Evolutionary conservation across 1,284 basidiomycete genomes (phyloP), one percentile per base, ranked within the genome.

Genomic region (Ustilago cynodontis): DNA sequence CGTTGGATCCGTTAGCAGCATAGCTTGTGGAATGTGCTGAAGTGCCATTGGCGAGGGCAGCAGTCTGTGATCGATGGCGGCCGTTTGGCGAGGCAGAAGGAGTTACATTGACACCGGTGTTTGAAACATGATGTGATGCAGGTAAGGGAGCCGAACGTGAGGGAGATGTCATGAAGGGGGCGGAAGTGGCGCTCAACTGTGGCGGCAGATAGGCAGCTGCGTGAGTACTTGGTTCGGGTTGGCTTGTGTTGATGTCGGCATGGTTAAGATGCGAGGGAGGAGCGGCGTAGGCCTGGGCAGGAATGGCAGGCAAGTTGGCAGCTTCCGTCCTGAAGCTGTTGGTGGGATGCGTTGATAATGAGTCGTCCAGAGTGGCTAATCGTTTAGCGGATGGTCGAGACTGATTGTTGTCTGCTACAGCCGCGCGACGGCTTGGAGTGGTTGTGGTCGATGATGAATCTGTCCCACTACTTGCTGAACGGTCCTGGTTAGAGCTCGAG

Each of bases 11-110:
- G 50, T 64, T 64, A 56, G 53, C 43, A 28, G 9, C 28, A 50
- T 71, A 59, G 54, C 41, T 54, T 1, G 43, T 11, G 6, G 55
- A 29, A 41, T 66, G 65, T 13, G 70, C 16, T 2, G 70, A 31
- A 28, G 65, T 31, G 26, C 35, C 66, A 39, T 65, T 74, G 60
- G 68, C 37, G 14, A 43, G 35, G 14, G 67, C 62, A 6, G 74
- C 60, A 28, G 74, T 77, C 24, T 77, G 74, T 18, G 74, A 61
- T 6, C 74, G 65, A 33, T 65, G 33, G 20, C 73, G 68, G 8
- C 61, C 68, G 49, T 76, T 75, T 0, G 72, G 72, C 1, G 67
- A 75, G 14, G 63, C 67, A 7, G 72, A 56, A 9, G 59, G 20
- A 16, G 50, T 50, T 13, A 56, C 11, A 39, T 52, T 59, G 29